phyloP scores from a whole-genome alignment of 1,284 basidiomycete species.

The Hemileia vastatrix region DNA sequence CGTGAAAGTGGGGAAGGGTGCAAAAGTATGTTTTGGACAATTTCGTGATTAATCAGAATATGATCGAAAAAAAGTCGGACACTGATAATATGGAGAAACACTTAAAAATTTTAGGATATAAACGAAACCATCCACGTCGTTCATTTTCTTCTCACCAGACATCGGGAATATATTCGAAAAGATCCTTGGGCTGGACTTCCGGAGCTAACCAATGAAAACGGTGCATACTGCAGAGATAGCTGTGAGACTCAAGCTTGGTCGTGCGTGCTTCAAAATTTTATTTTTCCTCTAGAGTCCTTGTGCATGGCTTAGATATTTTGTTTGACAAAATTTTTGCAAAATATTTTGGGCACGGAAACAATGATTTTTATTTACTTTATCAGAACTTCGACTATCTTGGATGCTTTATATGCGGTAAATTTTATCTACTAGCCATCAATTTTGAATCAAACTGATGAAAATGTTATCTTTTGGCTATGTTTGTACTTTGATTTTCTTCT shows the following conservation, averaged over 20 bases:
- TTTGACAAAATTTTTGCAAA: too few species aligned
- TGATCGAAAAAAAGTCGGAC: not conserved
- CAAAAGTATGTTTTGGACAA: slow-evolving; percentile 51
- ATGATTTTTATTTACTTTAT: too few species aligned
- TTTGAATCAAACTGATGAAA: too few species aligned
- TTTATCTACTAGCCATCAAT: too few species aligned
- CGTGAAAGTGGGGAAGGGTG: slow-evolving; percentile 53
- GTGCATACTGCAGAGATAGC: slow-evolving; percentile 68
- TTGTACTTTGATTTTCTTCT: too few species aligned
- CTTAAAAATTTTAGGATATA: slow-evolving; percentile 51
- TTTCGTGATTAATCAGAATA: not conserved
- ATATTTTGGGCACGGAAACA: too few species aligned
- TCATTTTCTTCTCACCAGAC: slow-evolving; percentile 59
- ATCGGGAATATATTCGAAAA: slow-evolving; percentile 61
- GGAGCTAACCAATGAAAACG: slow-evolving; percentile 58
- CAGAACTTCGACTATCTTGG: too few species aligned
- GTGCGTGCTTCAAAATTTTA: too few species aligned
- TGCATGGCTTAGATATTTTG: too few species aligned
- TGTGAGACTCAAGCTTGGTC: slow-evolving; percentile 65
- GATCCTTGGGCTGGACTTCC: slow-evolving; percentile 85
- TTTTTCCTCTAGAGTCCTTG: too few species aligned
- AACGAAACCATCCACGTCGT: slow-evolving; percentile 66
- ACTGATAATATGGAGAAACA: slow-evolving; percentile 4
- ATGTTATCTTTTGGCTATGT: too few species aligned
- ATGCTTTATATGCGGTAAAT: too few species aligned